phyloP scores from a whole-genome alignment of 371 early-diverging fungal genomes.

The Mucor plumbeus region DNA sequence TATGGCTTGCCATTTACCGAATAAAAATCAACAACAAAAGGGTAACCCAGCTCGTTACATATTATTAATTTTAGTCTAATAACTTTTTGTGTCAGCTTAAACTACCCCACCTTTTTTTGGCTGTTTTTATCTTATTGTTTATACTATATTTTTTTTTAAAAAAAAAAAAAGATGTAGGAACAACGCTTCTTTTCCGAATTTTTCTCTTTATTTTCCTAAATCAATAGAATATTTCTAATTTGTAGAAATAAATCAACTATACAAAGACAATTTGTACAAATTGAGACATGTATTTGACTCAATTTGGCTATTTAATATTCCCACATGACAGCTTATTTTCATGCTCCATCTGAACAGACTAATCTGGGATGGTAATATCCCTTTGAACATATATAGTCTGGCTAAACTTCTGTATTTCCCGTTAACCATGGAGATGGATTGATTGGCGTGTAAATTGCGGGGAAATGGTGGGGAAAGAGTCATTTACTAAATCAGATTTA shows the following conservation, averaged over 20 bases:
- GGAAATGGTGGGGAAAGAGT: constrained; percentile 30
- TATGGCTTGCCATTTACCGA: not conserved
- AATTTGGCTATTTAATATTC: constrained; percentile 1
- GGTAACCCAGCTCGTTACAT: constrained; percentile 4
- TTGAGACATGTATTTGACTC: not conserved
- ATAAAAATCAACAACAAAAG: not conserved
- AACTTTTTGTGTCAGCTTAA: not conserved
- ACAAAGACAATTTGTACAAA: constrained; percentile 10
- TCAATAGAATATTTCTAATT: not conserved
- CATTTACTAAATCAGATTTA: constrained; percentile 2
- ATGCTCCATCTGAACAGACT: not conserved
- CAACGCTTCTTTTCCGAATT: not conserved
- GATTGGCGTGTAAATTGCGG: constrained; percentile 20
- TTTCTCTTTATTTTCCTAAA: not conserved
- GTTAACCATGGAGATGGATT: not conserved
- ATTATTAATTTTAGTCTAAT: not conserved
- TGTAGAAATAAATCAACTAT: not conserved
- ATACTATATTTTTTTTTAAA: not conserved
- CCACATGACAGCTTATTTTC: constrained; percentile 3
- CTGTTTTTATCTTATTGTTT: not conserved
- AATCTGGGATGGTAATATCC: not conserved
- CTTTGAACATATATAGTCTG: not conserved
- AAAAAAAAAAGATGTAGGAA: no score
- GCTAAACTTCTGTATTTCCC: constrained; percentile 5
- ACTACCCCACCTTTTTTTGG: constrained; percentile 5